phyloP scores from a whole-genome alignment of 768 basidiomycete genomes.

The Lactarius indigo region DNA sequence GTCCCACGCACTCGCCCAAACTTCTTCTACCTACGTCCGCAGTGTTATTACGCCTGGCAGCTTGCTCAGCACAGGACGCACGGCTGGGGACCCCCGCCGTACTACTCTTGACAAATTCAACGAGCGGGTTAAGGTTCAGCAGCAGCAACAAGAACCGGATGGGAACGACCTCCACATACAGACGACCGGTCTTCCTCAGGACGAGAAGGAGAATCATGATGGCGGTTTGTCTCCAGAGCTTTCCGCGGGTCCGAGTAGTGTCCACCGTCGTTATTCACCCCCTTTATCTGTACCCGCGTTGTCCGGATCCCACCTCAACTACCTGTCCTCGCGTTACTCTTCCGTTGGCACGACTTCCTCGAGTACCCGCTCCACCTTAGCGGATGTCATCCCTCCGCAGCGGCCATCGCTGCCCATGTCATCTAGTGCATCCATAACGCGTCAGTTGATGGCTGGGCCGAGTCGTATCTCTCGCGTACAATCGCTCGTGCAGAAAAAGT shows the following conservation, averaged over 20 bases:
- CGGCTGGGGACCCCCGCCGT: constrained; percentile 36
- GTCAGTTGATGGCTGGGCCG: constrained; percentile 21
- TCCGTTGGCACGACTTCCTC: constrained; percentile 14
- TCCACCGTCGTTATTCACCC: constrained; percentile 22
- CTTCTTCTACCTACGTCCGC: constrained; percentile 26
- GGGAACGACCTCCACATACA: constrained; percentile 27
- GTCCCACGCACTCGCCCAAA: constrained; percentile 30
- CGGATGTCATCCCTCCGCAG: constrained; percentile 26
- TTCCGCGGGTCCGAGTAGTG: constrained; percentile 1
- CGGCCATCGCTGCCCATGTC: constrained; percentile 22
- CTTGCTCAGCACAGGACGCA: constrained; percentile 35
- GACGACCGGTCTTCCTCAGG: constrained; percentile 8
- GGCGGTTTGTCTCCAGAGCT: not conserved
- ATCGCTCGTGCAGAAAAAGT: constrained; percentile 22
- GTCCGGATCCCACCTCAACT: constrained; percentile 8
- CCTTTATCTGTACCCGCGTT: constrained; percentile 18
- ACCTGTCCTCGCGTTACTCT: constrained; percentile 15
- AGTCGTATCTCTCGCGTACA: constrained; percentile 26
- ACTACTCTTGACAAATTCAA: constrained; percentile 38
- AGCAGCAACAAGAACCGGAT: constrained; percentile 16
- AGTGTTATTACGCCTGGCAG: constrained; percentile 28
- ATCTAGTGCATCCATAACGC: constrained; percentile 12
- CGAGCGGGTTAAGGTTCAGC: constrained; percentile 29
- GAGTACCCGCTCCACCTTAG: constrained; percentile 18
- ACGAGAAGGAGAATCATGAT: constrained; percentile 27